A percentile compares a stretch with the other conserved stretches of the same genome.
These are phyloP conservation scores for Solanum tacnaense DNA, from an alignment of 257 asterid genomes.

Conservation along the genomic window DNA sequence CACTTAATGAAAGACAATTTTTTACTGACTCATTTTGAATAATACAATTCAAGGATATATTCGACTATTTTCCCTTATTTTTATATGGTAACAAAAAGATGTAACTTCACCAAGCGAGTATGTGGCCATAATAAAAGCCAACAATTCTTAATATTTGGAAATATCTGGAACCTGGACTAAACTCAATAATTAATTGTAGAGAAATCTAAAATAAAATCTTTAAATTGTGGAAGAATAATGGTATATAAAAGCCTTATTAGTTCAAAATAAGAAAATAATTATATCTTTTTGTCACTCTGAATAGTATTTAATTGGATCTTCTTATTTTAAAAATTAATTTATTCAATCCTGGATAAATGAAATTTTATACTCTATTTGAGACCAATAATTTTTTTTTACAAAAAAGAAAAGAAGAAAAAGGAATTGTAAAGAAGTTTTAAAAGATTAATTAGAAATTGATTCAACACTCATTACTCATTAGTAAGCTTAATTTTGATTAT, in stretches of 20 bases:
- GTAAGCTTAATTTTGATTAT: neutral
- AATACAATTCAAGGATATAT: neutral
- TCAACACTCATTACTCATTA: neutral
- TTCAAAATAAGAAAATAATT: no score
- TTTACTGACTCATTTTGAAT: neutral
- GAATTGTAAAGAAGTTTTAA: neutral
- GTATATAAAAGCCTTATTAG: neutral
- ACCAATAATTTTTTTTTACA: no score
- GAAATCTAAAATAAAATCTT: neutral
- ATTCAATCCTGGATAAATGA: no score
- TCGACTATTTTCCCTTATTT: neutral
- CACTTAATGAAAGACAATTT: no score
- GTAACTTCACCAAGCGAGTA: neutral
- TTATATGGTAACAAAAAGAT: neutral
- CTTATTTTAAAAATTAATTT: no score
- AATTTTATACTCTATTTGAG: no score
- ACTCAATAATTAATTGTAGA: neutral
- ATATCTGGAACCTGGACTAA: neutral
- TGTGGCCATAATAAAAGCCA: neutral
- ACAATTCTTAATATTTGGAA: neutral
- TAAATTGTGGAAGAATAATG: neutral
- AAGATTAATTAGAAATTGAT: neutral
- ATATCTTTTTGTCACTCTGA: no score
- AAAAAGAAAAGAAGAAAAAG: no score
- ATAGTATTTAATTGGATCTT: no score